These are phyloP conservation scores for Coemansia sp. DNA, from an alignment of 192 early-diverging fungal genomes.

Conservation along the genomic window DNA sequence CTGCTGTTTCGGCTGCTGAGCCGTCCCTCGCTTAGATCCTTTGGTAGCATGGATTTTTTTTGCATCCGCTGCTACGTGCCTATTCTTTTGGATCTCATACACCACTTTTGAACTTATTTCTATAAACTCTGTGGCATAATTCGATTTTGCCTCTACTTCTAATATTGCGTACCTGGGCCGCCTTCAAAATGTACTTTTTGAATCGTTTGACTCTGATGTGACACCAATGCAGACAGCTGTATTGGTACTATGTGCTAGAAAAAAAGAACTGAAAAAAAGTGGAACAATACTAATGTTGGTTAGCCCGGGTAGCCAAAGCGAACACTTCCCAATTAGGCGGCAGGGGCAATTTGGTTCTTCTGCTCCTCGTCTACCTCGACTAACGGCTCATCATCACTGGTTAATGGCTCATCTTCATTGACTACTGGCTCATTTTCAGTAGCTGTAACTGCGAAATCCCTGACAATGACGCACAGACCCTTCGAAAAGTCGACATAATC, in stretches of 20 bases:
- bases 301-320: background rate
- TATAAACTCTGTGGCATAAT: background rate
- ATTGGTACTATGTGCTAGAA: background rate
- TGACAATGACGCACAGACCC: background rate
- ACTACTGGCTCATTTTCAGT: background rate
- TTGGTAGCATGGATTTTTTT: background rate
- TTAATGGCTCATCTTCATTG: background rate
- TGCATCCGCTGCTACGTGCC: background rate
- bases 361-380: background rate
- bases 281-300: background rate
- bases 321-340: background rate
- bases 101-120: background rate
- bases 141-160: background rate
- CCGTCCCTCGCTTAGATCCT: background rate
- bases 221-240: background rate
- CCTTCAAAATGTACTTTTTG: background rate
- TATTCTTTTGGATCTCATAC: background rate
- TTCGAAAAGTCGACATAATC: background rate
- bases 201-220: background rate
- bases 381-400: background rate
- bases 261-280: background rate
- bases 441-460: background rate
- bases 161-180: background rate
- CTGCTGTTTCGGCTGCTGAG: background rate
- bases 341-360: background rate